Evolutionary conservation across 768 basidiomycete species (phyloP), one percentile per base, ranked within the genome.

Genomic region (Punctularia strigosozonata): DNA sequence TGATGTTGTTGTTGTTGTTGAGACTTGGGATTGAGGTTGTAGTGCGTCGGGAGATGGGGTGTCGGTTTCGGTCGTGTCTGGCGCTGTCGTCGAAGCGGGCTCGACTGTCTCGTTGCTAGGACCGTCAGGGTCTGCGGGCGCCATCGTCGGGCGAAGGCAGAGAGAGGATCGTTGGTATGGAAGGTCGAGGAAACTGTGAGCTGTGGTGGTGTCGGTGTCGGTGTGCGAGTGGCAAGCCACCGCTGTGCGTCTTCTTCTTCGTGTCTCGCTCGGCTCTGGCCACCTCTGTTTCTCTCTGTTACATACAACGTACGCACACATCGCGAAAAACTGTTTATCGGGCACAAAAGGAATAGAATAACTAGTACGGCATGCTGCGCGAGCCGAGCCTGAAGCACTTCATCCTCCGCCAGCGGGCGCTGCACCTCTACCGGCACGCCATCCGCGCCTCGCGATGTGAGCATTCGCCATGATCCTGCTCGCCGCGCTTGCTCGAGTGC

Each of bases 381-480:
- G 12, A 36, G 23, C 46, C 66, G 40, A 73, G 77, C 25, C 70
- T 87, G 56, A 80, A 69, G 58, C 81, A 87, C 58, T 87, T 86
- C 51, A 70, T 88, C 50, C 68, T 87, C 42, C 69, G 69, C 43
- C 71, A 76, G 44, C 62, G 69, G 51, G 75, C 69, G 15, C 51
- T 86, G 32, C 54, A 62, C 45, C 60, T 85, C 35, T 87, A 85
- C 58, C 73, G 82, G 41, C 55, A 64, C 38, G 70, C 73, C n/a
- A 66, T 85, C 46, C 75, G 83, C 36, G 75, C 80, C 10, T 75
- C 80, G 6, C 66, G 69, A 65, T 65, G 85, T 83, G 50, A 45
- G 57, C 50, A 22, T 28, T 37, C 45, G 40, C 19, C 36, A 37
- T 12, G 43, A 44, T n/a, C n/a, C n/a, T n/a, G n/a, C n/a, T n/a